phyloP scores from a whole-genome alignment of 495 filamentous ascomycete species.

The Aspergillus heteromorphus region DNA sequence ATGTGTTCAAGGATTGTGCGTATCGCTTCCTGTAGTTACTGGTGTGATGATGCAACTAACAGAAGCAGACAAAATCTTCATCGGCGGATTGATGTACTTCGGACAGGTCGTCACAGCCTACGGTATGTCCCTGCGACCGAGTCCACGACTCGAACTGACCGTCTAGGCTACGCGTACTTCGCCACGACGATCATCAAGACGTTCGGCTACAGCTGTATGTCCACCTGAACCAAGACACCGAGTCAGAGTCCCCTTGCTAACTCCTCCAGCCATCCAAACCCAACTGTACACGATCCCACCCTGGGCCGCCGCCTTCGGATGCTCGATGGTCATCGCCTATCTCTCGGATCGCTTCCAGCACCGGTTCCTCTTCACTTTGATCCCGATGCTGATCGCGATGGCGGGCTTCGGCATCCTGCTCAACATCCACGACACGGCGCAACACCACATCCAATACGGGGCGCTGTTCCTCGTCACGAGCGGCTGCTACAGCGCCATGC shows the following conservation, averaged over 20 bases:
- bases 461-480: constrained; percentile 61
- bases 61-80: constrained; percentile 52
- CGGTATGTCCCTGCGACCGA: constrained; percentile 55
- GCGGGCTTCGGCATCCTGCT: constrained; percentile 64
- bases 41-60: constrained; percentile 10
- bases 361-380: constrained; percentile 68
- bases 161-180: constrained; percentile 61
- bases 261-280: constrained; percentile 53
- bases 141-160: constrained; percentile 62
- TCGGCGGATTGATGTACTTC: constrained; percentile 85
- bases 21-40: background rate
- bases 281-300: constrained; percentile 78
- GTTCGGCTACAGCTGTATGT: constrained; percentile 51
- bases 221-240: background rate
- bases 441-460: constrained; percentile 55
- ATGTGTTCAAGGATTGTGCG: constrained; percentile 69
- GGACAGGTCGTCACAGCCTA: constrained; percentile 75
- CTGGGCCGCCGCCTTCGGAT: constrained; percentile 68
- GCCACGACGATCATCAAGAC: constrained; percentile 66
- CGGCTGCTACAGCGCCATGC: constrained; percentile 57
- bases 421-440: constrained; percentile 46
- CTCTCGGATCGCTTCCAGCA: constrained; percentile 63
- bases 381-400: constrained; percentile 52
- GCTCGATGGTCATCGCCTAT: constrained; percentile 66
- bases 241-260: constrained; percentile 5